Percentiles rank a stretch among this genome's conserved stretches.
phyloP scores from a whole-genome alignment of 139 green algal species.

The Penium margaritaceum region DNA sequence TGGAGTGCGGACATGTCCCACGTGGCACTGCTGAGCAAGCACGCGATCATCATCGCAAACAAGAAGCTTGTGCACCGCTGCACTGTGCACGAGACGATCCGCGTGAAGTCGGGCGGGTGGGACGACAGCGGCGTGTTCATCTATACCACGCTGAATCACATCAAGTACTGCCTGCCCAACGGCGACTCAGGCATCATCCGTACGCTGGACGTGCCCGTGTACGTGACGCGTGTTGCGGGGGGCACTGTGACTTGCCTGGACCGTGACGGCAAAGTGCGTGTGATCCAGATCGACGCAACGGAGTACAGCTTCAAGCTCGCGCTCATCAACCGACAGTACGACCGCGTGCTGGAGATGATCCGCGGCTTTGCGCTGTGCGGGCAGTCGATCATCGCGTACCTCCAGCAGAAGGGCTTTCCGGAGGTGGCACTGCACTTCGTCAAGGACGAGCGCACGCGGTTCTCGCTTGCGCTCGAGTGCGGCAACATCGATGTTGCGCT shows the following conservation, averaged over 20 bases:
- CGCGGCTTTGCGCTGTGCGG: conserved; percentile 75
- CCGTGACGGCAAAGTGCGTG: conserved; percentile 82
- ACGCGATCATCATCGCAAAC: conserved; percentile 90
- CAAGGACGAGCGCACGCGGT: conserved; percentile 77
- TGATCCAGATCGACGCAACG: conserved; percentile 78
- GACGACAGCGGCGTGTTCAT: conserved; percentile 91
- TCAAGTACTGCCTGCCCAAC: conserved; percentile 98
- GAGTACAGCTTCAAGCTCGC: conserved; percentile 99
- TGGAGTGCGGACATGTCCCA: conserved; percentile 87
- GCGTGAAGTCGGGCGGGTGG: conserved; percentile 90
- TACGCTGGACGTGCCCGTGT: conserved; percentile 91
- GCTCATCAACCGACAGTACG: conserved; percentile 81
- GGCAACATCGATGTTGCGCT: conserved; percentile 97
- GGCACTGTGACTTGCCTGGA: conserved; percentile 83
- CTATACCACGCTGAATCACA: conserved; percentile 99
- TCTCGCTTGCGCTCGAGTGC: conserved; percentile 89
- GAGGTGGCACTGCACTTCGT: conserved; percentile 96
- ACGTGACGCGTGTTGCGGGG: conserved; percentile 78
- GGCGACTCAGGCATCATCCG: conserved; percentile 94
- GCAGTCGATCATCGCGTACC: conserved; percentile 94
- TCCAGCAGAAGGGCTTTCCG: conserved; percentile 96
- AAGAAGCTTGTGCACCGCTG: conserved; percentile 76
- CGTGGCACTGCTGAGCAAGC: conserved; percentile 93
- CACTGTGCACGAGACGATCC: conserved; percentile 95
- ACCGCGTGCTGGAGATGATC: conserved; percentile 90